These are phyloP conservation scores for Naganishia onofrii DNA, from an alignment of 768 basidiomycete genomes.

Conservation along the genomic window DNA sequence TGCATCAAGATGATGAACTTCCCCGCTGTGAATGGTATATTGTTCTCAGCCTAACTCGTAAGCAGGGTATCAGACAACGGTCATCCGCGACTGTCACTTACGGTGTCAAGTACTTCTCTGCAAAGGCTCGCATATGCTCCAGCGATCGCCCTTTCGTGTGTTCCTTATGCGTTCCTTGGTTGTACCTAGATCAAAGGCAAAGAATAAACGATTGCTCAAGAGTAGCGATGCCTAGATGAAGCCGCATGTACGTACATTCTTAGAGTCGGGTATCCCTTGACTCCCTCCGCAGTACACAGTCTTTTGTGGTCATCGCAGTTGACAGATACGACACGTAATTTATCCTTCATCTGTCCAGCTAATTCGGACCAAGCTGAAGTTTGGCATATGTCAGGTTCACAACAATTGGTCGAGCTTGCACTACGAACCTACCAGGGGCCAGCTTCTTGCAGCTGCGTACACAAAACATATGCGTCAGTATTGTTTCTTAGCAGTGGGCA, in stretches of 20 bases:
- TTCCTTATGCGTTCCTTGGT: slow-evolving; percentile 64
- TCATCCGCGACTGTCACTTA: slow-evolving; percentile 53
- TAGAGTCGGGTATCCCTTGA: slow-evolving; percentile 81
- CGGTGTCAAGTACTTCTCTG: slow-evolving; percentile 70
- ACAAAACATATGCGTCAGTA: not conserved
- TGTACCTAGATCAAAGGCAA: slow-evolving; percentile 47
- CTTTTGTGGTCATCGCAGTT: slow-evolving; percentile 75
- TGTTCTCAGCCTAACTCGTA: too few species aligned
- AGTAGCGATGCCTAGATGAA: not conserved
- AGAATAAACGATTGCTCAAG: too few species aligned
- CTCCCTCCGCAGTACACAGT: slow-evolving; percentile 65
- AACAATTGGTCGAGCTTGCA: not conserved
- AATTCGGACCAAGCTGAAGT: slow-evolving; percentile 67
- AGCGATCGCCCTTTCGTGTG: slow-evolving; percentile 72
- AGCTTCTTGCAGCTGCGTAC: slow-evolving; percentile 74
- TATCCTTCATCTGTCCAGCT: slow-evolving; percentile 66
- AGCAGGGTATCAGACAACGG: not conserved
- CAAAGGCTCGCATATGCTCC: slow-evolving; percentile 69
- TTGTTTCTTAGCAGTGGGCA: not conserved
- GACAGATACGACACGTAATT: slow-evolving; percentile 76
- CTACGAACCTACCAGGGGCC: slow-evolving; percentile 58
- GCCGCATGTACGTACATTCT: slow-evolving; percentile 59
- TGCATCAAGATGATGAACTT: slow-evolving; percentile 20
- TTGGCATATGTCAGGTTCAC: not conserved
- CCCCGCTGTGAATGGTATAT: not conserved